Conservation (phyloP, 306 rosid species). For the Prosopis cineraria region DNA sequence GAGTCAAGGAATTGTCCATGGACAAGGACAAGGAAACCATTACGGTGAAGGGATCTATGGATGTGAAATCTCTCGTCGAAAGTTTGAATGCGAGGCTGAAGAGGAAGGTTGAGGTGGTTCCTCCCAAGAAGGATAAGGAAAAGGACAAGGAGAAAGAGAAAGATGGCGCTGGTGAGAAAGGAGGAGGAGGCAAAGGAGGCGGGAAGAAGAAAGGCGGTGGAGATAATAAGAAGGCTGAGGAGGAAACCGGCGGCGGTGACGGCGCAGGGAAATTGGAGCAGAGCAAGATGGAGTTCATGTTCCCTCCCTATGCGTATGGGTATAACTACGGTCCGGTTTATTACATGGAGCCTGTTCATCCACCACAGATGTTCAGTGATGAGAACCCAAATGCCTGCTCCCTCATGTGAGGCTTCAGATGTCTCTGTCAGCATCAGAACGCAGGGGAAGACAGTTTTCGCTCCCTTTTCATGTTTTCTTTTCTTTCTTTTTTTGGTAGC, state of each 20-base stretch:
- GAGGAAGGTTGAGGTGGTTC: slow-evolving; percentile 67
- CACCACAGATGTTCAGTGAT: slow-evolving; percentile 84
- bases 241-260: slow-evolving; percentile 27
- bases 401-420: slow-evolving; percentile 57
- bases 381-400: slow-evolving; percentile 94
- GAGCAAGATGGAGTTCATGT: slow-evolving; percentile 33
- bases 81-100: slow-evolving; percentile 53
- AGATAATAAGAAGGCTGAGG: slow-evolving; percentile 8
- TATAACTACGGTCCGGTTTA: slow-evolving; percentile 34
- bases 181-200: slow-evolving; percentile 29
- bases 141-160: not conserved
- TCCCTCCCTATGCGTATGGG: slow-evolving; percentile 32
- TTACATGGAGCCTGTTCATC: slow-evolving; percentile 41
- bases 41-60: slow-evolving; percentile 76
- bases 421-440: not conserved
- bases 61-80: slow-evolving; percentile 57
- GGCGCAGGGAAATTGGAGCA: slow-evolving; percentile 11
- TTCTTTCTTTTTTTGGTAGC: not conserved
- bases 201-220: slow-evolving; percentile 45
- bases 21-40: slow-evolving; percentile 70
- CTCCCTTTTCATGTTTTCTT: not conserved
- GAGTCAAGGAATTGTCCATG: slow-evolving; percentile 49
- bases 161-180: slow-evolving; percentile 30
- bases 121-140: slow-evolving; percentile 71
- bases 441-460: not conserved